Percentiles rank a stretch among this genome's conserved stretches.
Evolutionary conservation across 1,284 basidiomycete species (phyloP).

Genomic region (Golubevia sp.): DNA sequence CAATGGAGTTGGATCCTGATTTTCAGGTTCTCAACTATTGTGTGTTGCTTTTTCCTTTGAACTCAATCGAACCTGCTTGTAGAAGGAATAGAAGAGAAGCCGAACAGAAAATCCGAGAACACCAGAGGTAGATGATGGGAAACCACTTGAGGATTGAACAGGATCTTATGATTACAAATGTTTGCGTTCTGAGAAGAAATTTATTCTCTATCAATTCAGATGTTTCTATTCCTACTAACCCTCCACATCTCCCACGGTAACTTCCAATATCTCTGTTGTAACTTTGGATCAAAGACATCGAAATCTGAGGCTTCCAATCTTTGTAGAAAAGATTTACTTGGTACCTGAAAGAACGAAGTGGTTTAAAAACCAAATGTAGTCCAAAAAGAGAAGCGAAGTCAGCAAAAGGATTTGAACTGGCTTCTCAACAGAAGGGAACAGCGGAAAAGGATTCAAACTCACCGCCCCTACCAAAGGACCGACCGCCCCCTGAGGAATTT

Average conservation of each 20-base stretch:
- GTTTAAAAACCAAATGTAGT: constrained; percentile 7
- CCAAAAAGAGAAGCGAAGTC: constrained; percentile 6
- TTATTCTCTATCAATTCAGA: constrained; percentile 39
- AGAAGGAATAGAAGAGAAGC: too few species aligned
- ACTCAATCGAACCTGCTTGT: too few species aligned
- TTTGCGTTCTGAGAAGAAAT: too few species aligned
- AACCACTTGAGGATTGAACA: too few species aligned
- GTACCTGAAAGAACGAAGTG: too few species aligned
- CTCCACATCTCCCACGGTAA: constrained; percentile 85
- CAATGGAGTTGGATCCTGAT: too few species aligned
- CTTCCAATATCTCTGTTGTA: constrained; percentile 80
- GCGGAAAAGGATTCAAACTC: constrained; percentile 56
- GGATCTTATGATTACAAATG: too few species aligned
- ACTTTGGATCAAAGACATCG: constrained; percentile 75
- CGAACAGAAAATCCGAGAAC: too few species aligned
- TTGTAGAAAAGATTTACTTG: constrained; percentile 74
- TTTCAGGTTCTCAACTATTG: too few species aligned
- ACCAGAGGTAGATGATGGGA: too few species aligned
- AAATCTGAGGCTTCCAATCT: constrained; percentile 79
- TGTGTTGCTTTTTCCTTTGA: too few species aligned
- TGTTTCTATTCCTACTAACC: constrained; percentile 64
- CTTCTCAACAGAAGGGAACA: not conserved
- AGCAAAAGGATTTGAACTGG: not conserved
- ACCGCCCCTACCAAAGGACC: constrained; percentile 80
- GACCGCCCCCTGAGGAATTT: constrained; percentile 71